phyloP scores from a whole-genome alignment of 768 basidiomycete genomes.

The Russula griseocarnosa region DNA sequence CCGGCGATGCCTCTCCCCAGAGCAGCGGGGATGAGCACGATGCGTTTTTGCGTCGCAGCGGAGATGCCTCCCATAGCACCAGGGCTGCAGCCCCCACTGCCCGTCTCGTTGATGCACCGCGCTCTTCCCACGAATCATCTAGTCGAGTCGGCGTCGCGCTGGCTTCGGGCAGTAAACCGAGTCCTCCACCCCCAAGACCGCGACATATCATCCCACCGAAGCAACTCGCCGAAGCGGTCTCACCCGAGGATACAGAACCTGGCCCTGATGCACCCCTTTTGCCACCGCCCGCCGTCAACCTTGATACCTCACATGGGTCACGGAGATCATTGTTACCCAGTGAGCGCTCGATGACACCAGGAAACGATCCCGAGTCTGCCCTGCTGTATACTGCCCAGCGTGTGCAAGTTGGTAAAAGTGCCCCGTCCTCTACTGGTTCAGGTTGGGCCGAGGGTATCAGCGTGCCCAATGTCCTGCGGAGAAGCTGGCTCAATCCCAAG shows the following conservation, averaged over 20 bases:
- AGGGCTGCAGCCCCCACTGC: conserved; percentile 13
- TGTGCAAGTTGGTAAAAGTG: conserved; percentile 35
- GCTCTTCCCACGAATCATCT: conserved; percentile 9
- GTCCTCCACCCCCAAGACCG: not conserved
- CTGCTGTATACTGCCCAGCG: conserved; percentile 51
- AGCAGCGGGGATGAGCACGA: conserved; percentile 68
- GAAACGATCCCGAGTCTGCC: conserved; percentile 36
- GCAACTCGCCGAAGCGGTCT: conserved; percentile 9
- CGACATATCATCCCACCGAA: conserved; percentile 24
- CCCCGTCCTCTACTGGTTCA: conserved; percentile 31
- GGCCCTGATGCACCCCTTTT: conserved; percentile 23
- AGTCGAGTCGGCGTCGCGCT: conserved; percentile 22
- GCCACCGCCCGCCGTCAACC: conserved; percentile 17
- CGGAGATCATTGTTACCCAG: conserved; percentile 30
- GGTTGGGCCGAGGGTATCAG: conserved; percentile 19
- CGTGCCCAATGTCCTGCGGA: conserved; percentile 14
- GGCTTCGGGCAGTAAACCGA: not conserved
- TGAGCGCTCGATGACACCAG: conserved; percentile 34
- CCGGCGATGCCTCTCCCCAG: conserved; percentile 66
- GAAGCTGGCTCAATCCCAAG: conserved; percentile 28
- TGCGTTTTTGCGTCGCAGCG: conserved; percentile 51
- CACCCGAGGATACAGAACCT: conserved; percentile 17
- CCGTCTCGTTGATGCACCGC: conserved; percentile 18
- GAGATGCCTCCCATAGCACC: not conserved
- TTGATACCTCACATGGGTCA: conserved; percentile 11